Evolutionary conservation across 306 rosid species (phyloP).

Genomic region (Medicago lupulina): DNA sequence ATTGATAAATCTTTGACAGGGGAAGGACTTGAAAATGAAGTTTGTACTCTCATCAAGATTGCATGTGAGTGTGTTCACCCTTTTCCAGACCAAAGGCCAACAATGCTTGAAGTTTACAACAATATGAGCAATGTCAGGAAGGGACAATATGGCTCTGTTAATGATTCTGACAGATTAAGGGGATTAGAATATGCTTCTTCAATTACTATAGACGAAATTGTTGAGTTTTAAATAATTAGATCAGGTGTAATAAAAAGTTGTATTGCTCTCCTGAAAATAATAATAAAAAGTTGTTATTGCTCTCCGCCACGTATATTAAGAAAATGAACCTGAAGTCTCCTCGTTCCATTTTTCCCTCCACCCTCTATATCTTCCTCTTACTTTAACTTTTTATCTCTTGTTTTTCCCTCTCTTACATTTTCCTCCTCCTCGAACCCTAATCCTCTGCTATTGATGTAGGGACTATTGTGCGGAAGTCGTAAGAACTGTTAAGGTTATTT

Average conservation of each 20-base stretch:
- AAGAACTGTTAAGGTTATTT: not conserved
- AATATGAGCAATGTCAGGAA: constrained; percentile 22
- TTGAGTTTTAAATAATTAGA: not conserved
- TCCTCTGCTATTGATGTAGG: not conserved
- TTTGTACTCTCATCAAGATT: constrained; percentile 37
- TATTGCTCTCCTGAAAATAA: not conserved
- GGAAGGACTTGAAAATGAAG: constrained; percentile 42
- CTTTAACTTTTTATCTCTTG: too few relatives aligned
- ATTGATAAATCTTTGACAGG: constrained; percentile 31
- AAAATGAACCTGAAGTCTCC: not conserved
- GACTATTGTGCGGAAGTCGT: too few relatives aligned
- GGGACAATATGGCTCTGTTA: not conserved
- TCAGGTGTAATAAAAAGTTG: too few relatives aligned
- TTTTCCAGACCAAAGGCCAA: constrained; percentile 43
- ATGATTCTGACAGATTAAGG: not conserved
- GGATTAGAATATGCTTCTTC: not conserved
- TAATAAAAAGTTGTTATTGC: not conserved
- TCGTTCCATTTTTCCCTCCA: not conserved
- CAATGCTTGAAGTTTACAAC: constrained; percentile 50
- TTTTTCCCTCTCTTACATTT: not conserved
- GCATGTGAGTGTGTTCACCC: constrained; percentile 45
- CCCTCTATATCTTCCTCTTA: too few relatives aligned
- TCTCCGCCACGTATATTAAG: too few relatives aligned
- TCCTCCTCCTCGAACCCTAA: not conserved
- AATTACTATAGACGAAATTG: not conserved